Conservation (phyloP, 441 rosid species). For the Daphne laureola region DNA sequence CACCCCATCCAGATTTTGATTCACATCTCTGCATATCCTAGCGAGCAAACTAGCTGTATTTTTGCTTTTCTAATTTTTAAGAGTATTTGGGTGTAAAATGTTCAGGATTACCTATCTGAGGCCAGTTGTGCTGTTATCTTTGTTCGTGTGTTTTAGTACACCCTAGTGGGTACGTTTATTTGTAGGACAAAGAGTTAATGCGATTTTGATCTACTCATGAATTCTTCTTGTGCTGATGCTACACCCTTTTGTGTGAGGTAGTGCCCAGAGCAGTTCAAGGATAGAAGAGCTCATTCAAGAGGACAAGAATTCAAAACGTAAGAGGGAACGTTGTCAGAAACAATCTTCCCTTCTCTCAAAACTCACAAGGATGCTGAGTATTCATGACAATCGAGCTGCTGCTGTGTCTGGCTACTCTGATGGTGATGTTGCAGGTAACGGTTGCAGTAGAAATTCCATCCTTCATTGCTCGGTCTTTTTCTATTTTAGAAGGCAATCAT, state of each 20-base stretch:
- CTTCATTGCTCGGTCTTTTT: background rate
- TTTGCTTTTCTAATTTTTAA: too few relatives aligned
- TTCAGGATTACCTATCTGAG: too few relatives aligned
- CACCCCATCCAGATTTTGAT: too few relatives aligned
- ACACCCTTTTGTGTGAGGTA: conserved; percentile 17
- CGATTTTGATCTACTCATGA: too few relatives aligned
- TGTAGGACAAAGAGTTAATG: too few relatives aligned
- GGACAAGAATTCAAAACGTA: conserved; percentile 74
- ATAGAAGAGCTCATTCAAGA: conserved; percentile 88
- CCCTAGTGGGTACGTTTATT: too few relatives aligned
- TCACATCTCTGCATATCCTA: too few relatives aligned
- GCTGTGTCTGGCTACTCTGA: conserved; percentile 80
- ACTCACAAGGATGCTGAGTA: conserved; percentile 77
- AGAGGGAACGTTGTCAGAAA: conserved; percentile 76
- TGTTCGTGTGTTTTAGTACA: too few relatives aligned
- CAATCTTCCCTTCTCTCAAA: conserved; percentile 81
- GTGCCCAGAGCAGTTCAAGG: conserved; percentile 72
- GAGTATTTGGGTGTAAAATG: too few relatives aligned
- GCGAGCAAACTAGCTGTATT: too few relatives aligned
- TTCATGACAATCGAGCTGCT: conserved; percentile 91
- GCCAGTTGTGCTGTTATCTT: too few relatives aligned
- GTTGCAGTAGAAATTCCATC: background rate
- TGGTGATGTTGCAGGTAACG: conserved; percentile 50
- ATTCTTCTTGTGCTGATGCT: background rate
- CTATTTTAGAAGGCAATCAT: too few relatives aligned